phyloP scores from a whole-genome alignment of 2,329 filamentous ascomycete species.

The Fusarium euwallaceae region DNA sequence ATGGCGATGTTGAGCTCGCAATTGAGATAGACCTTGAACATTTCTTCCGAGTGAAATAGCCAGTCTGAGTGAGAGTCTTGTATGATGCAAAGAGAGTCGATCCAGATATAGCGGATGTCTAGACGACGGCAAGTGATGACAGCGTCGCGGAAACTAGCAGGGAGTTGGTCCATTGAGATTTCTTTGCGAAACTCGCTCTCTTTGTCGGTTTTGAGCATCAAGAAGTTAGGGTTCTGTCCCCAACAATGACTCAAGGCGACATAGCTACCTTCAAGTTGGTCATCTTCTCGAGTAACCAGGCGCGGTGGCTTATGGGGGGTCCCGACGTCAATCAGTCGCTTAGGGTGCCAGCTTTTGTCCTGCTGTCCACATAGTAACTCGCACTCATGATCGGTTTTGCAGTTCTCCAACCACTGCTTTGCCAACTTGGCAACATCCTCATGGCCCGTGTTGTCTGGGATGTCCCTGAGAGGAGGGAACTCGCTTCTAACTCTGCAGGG shows the following conservation, averaged over 20 bases:
- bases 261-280: background rate
- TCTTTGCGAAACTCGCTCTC: background rate
- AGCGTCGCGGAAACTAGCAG: conserved; percentile 11
- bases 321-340: conserved; percentile 6
- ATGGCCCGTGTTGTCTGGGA: conserved; percentile 10
- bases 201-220: background rate
- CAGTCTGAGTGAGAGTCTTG: conserved; percentile 11
- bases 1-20: conserved; percentile 21
- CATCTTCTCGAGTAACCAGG: background rate
- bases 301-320: background rate
- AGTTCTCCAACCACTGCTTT: background rate
- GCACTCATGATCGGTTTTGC: conserved; percentile 2
- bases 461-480: conserved; percentile 1
- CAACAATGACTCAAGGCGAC: conserved; percentile 16
- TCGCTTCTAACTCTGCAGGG: background rate
- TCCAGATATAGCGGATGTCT: conserved; percentile 15
- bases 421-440: conserved; percentile 4
- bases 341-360: conserved; percentile 1
- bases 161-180: background rate
- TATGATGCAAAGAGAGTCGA: conserved; percentile 20
- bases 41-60: conserved; percentile 5
- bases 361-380: background rate
- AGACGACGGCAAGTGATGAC: conserved; percentile 10
- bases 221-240: conserved; percentile 7
- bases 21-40: conserved; percentile 11